phyloP scores from a whole-genome alignment of 1,139 yeast genomes.

The Magnusiomyces tetraspermus region DNA sequence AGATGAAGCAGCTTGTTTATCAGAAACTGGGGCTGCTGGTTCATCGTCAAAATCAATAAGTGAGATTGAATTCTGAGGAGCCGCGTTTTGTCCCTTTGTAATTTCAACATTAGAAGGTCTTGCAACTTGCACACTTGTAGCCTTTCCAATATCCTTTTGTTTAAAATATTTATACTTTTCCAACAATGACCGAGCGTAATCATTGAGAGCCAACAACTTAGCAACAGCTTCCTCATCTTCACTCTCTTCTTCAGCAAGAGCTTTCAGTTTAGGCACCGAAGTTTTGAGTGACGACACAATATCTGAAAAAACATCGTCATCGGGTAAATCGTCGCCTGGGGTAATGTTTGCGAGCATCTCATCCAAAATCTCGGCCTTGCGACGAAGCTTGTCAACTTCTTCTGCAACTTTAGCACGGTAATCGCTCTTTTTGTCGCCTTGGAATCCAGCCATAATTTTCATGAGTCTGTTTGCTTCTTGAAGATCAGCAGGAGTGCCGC shows the following conservation, averaged over 20 bases:
- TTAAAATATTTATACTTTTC: constrained; percentile 59
- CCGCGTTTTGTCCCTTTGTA: constrained; percentile 35
- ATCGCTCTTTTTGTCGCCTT: constrained; percentile 52
- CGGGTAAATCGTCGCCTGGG: constrained; percentile 41
- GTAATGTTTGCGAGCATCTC: constrained; percentile 69
- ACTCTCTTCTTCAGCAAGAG: constrained; percentile 69
- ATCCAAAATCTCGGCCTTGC: constrained; percentile 82
- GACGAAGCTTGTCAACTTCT: constrained; percentile 73
- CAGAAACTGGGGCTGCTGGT: constrained; percentile 9
- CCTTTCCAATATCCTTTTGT: constrained; percentile 54
- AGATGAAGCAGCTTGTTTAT: constrained; percentile 15
- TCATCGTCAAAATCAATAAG: constrained; percentile 78
- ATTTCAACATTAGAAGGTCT: constrained; percentile 23
- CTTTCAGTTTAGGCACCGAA: constrained; percentile 80
- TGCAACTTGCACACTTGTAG: constrained; percentile 45
- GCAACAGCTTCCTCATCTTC: constrained; percentile 50
- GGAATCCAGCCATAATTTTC: constrained; percentile 97
- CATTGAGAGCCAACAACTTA: constrained; percentile 62
- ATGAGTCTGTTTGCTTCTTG: constrained; percentile 93
- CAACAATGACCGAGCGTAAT: constrained; percentile 60
- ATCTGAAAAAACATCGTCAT: constrained; percentile 55
- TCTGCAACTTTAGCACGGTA: constrained; percentile 73
- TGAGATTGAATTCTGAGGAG: constrained; percentile 33
- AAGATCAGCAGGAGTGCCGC: constrained; percentile 92
- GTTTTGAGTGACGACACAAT: constrained; percentile 70